Percentiles rank a stretch among this genome's conserved stretches.
phyloP scores from a whole-genome alignment of 805 yeast species.

The Kockiozyma suomiensis region DNA sequence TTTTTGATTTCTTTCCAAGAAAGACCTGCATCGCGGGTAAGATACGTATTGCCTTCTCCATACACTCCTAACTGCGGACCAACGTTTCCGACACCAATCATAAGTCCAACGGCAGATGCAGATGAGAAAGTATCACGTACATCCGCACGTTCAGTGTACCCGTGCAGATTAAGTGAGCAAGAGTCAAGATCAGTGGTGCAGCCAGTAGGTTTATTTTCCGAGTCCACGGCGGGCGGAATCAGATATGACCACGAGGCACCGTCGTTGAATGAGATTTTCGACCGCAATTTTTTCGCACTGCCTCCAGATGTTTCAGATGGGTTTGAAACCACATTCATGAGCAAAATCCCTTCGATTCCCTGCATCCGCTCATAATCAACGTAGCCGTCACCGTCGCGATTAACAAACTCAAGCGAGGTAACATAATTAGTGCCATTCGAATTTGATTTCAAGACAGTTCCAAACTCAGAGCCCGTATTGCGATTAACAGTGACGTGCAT shows the following conservation, averaged over 20 bases:
- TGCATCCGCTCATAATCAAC: constrained; percentile 88
- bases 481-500: constrained; percentile 76
- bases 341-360: constrained; percentile 80
- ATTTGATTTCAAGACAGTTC: constrained; percentile 83
- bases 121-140: constrained; percentile 85
- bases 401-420: constrained; percentile 66
- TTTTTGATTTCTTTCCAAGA: constrained; percentile 80
- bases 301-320: constrained; percentile 50
- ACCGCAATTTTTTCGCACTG: constrained; percentile 59
- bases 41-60: constrained; percentile 65
- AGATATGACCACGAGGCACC: constrained; percentile 84
- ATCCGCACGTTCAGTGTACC: constrained; percentile 85
- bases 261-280: constrained; percentile 83
- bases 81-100: constrained; percentile 93
- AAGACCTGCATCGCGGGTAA: constrained; percentile 88
- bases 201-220: constrained; percentile 56
- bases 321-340: constrained; percentile 71
- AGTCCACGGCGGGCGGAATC: constrained; percentile 67
- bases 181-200: constrained; percentile 58
- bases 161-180: constrained; percentile 85
- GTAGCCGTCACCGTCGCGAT: constrained; percentile 70
- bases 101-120: constrained; percentile 82
- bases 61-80: constrained; percentile 60
- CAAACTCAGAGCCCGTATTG: constrained; percentile 59
- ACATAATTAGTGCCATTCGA: constrained; percentile 89